Percentiles rank a stretch among this genome's conserved stretches.
These are phyloP conservation scores for Allium fistulosum DNA, from an alignment of 106 monocot species.

Conservation along the genomic window DNA sequence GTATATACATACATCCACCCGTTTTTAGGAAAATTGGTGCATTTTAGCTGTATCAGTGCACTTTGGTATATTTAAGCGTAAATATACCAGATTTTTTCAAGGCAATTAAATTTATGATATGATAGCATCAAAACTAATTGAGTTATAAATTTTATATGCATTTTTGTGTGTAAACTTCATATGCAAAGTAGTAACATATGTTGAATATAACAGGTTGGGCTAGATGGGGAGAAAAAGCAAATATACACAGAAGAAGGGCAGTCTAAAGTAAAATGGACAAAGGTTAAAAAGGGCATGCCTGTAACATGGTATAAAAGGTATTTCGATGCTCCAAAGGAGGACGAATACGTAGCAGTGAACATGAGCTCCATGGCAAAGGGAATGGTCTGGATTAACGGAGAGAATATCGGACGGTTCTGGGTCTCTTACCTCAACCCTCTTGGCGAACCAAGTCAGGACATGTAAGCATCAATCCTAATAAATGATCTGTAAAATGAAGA, in stretches of 20 bases:
- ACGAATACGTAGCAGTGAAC: constrained; percentile 66
- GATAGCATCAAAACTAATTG: neutral
- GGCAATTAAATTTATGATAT: neutral
- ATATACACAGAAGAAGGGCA: constrained; percentile 22
- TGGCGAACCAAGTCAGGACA: constrained; percentile 55
- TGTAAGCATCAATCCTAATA: constrained; percentile 31
- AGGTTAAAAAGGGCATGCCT: constrained; percentile 7
- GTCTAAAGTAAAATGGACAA: constrained; percentile 21
- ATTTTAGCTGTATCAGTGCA: too few relatives aligned
- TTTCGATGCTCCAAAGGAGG: constrained; percentile 62
- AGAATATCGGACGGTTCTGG: constrained; percentile 79
- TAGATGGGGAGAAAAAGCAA: constrained; percentile 27
- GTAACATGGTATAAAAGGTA: constrained; percentile 56
- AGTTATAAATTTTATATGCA: neutral
- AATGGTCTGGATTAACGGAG: constrained; percentile 76
- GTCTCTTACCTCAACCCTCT: constrained; percentile 52
- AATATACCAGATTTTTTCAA: too few relatives aligned
- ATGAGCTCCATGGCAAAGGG: constrained; percentile 86
- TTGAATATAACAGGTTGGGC: constrained; percentile 21
- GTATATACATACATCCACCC: too few relatives aligned
- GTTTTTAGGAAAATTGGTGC: too few relatives aligned
- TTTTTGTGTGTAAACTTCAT: neutral
- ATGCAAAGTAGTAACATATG: neutral
- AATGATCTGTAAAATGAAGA: neutral
- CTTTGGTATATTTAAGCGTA: too few relatives aligned